A percentile compares a stretch with the other conserved stretches of the same genome.
Evolutionary conservation across 345 rosid genomes (phyloP).

Genomic region (Aethionema arabicum): DNA sequence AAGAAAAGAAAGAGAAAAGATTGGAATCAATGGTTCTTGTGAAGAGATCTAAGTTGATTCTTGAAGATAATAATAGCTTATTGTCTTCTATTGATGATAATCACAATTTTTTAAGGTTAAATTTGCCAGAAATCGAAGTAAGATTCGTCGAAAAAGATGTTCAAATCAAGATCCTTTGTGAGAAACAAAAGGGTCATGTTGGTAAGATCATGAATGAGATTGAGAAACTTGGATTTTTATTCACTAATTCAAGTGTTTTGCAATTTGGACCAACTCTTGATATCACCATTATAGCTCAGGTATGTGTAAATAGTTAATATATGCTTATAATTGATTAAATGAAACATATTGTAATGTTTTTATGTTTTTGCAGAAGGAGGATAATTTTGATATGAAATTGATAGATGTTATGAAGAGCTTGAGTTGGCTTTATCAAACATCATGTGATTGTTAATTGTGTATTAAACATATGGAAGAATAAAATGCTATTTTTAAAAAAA

Average conservation of each 20-base stretch:
- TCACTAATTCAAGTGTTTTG: slow-evolving; percentile 61
- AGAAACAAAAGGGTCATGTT: slow-evolving; percentile 60
- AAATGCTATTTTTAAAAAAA: too few species aligned
- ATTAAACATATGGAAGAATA: too few species aligned
- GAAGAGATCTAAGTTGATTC: slow-evolving; percentile 61
- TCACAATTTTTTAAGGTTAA: slow-evolving; percentile 26
- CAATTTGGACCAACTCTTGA: slow-evolving; percentile 76
- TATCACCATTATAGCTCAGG: slow-evolving; percentile 74
- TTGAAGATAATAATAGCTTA: slow-evolving; percentile 39
- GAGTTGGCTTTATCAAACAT: slow-evolving; percentile 46
- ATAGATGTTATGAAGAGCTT: slow-evolving; percentile 72
- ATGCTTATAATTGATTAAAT: too few species aligned
- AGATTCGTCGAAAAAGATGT: slow-evolving; percentile 64
- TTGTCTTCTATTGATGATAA: slow-evolving; percentile 32
- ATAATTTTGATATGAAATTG: slow-evolving; percentile 53
- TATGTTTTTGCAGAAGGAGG: slow-evolving; percentile 59
- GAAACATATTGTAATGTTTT: neutral
- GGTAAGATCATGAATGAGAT: slow-evolving; percentile 63
- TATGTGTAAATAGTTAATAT: slow-evolving; percentile 19
- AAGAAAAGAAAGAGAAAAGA: slow-evolving; percentile 55
- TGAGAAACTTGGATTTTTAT: slow-evolving; percentile 54
- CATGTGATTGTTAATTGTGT: slow-evolving; percentile 36
- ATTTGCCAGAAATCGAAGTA: slow-evolving; percentile 81
- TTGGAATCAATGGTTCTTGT: slow-evolving; percentile 70
- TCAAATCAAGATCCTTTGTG: slow-evolving; percentile 71